Evolutionary conservation across 1,139 yeast genomes (phyloP), one percentile per base, ranked within the genome.

Genomic region (Lodderomyces jiufengensis): DNA sequence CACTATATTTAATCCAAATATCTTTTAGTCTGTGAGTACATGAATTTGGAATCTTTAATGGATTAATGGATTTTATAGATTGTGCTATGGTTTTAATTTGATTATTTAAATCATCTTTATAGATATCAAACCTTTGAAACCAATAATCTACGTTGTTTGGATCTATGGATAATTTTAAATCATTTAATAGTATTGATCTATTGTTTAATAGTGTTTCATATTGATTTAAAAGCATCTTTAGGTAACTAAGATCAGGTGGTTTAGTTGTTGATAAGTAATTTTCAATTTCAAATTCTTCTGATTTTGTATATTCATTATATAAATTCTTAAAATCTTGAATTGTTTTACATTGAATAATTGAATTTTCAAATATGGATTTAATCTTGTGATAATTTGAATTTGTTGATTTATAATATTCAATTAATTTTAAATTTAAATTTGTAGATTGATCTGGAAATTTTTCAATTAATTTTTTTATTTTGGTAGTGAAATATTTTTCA

Each of bases 1-100:
- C 59, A 1, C 95, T 84, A 55, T 85, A 88, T 9, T 67, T 61
- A 9, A 75, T 63, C 96, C 97, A 90, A 9, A 88, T 52, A 26
- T 70, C 58, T 0, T 78, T 70, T 8, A 82, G 54, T 1, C 71
- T 35, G 54, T 64, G 30, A 50, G 40, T 42, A 2, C 53, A 40
- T n/a, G 43, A 29, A 0, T 66, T 56, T 27, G 52, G 53, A 0
- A 80, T 78, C 39, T 69, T 71, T 15, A 72, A 59, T 0, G 95
- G 92, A 44, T 82, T 76, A 10, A 88, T 76, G 2, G 73, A 62
- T n/a, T 75, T 65, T 14, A 88, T 68, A 0, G 95, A 95, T 23
- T 73, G 61, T 0, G 81, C 80, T 54, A 73, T 85, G 0, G 86
- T 73, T 27, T 70, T 66, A 16, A 83, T 67, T 9, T 74, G 66